A percentile compares a stretch with the other conserved stretches of the same genome.
These are phyloP conservation scores for Dendrothele bispora DNA, from an alignment of 768 basidiomycete species.

Conservation along the genomic window DNA sequence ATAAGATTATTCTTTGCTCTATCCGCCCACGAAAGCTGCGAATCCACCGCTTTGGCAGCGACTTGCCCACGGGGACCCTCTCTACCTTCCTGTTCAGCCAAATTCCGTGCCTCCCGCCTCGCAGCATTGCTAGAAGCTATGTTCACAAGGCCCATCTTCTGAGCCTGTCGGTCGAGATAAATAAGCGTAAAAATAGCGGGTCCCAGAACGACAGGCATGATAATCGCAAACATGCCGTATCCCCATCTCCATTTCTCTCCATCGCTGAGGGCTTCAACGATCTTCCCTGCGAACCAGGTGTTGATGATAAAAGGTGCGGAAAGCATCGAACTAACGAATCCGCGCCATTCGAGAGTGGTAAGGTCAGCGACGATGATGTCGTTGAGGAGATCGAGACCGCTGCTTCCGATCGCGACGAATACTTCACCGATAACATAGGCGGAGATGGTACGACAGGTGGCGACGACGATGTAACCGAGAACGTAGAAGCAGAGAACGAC, in stretches of 20 bases:
- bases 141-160: conserved; percentile 5
- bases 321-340: conserved; percentile 10
- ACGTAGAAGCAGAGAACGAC: conserved; percentile 38
- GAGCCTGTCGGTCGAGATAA: conserved; percentile 12
- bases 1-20: not conserved
- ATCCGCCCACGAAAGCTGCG: conserved; percentile 1
- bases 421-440: conserved; percentile 14
- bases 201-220: conserved; percentile 14
- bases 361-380: conserved; percentile 13
- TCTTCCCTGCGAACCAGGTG: conserved; percentile 4
- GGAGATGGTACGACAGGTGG: conserved; percentile 10
- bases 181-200: conserved; percentile 16
- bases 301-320: conserved; percentile 14
- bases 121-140: conserved; percentile 3
- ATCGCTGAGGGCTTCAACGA: not conserved
- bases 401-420: conserved; percentile 9
- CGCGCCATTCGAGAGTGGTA: conserved; percentile 15
- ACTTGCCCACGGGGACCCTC: conserved; percentile 4
- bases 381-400: conserved; percentile 10
- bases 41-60: not conserved
- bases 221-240: conserved; percentile 7
- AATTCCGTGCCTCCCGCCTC: not conserved
- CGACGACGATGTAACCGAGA: conserved; percentile 26
- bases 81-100: conserved; percentile 2
- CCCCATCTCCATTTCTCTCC: conserved; percentile 15